phyloP scores from a whole-genome alignment of 2,329 filamentous ascomycete genomes.

The Talaromyces pinophilus region DNA sequence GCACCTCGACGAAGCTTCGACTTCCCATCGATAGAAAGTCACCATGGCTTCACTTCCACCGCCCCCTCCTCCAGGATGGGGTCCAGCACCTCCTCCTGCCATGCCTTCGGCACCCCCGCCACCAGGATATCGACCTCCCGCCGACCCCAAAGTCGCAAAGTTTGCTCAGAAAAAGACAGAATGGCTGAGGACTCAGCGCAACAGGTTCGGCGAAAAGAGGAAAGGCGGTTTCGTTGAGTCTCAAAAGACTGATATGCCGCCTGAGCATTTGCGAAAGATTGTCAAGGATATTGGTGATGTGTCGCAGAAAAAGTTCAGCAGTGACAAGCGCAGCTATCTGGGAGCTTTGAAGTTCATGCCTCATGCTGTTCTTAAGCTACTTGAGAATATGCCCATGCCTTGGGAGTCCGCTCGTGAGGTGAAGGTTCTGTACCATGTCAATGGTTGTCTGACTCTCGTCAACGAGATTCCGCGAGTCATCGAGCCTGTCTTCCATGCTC shows the following conservation, averaged over 20 bases:
- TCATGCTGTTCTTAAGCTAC: conserved; percentile 90
- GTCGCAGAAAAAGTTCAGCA: conserved; percentile 98
- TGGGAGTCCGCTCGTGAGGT: conserved; percentile 97
- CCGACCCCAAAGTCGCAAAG: conserved; percentile 84
- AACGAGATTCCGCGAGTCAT: conserved; percentile 97
- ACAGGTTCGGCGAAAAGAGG: conserved; percentile 93
- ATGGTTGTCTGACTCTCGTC: conserved; percentile 92
- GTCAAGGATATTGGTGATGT: conserved; percentile 98
- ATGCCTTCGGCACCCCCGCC: conserved; percentile 70
- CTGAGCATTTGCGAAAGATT: conserved; percentile 96
- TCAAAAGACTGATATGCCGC: conserved; percentile 97
- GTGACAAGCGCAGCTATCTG: conserved; percentile 95
- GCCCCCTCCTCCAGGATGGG: conserved; percentile 70
- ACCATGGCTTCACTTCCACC: conserved; percentile 62
- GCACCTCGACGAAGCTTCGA: conserved; percentile 14
- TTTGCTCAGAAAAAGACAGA: conserved; percentile 99
- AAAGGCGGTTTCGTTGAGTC: conserved; percentile 96
- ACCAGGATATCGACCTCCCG: conserved; percentile 77
- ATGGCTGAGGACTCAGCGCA: conserved; percentile 90
- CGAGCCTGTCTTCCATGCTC: conserved; percentile 94
- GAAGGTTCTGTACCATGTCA: conserved; percentile 97
- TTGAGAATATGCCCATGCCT: conserved; percentile 99
- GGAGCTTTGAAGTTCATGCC: conserved; percentile 99
- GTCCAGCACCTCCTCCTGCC: conserved; percentile 53
- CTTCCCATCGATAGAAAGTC: conserved; percentile 26